Percentiles rank a stretch among this genome's conserved stretches.
These are phyloP conservation scores for Backusella liffmaniae DNA, from an alignment of 192 early-diverging fungal species.

Conservation along the genomic window DNA sequence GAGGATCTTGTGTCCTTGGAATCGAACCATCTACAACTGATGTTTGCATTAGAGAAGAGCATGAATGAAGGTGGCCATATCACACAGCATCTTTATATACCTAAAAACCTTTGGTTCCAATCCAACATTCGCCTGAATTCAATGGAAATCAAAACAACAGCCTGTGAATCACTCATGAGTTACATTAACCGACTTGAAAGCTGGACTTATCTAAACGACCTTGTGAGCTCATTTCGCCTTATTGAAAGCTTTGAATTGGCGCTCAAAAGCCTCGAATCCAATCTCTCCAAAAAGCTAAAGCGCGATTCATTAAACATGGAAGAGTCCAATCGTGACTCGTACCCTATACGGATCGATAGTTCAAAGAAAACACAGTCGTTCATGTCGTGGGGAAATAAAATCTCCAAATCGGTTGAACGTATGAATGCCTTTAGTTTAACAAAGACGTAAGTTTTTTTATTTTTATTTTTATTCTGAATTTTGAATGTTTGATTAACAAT, in stretches of 20 bases:
- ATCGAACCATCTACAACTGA: not conserved
- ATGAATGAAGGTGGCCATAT: conserved; percentile 29
- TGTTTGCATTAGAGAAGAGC: conserved; percentile 25
- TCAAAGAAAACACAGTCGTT: conserved; percentile 16
- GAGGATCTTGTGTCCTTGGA: not conserved
- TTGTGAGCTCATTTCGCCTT: not conserved
- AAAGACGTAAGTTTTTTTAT: conserved; percentile 22
- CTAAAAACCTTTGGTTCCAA: conserved; percentile 36
- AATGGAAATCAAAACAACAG: conserved; percentile 25
- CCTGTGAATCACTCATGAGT: conserved; percentile 19
- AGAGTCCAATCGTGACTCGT: not conserved
- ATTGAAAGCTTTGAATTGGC: conserved; percentile 15
- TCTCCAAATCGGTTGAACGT: conserved; percentile 39
- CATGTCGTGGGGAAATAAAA: conserved; percentile 41
- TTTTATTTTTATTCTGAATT: not conserved
- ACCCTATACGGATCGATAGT: not conserved
- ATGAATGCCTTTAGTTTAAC: conserved; percentile 40
- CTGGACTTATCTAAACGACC: conserved; percentile 27
- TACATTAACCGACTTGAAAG: conserved; percentile 20
- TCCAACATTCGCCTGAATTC: conserved; percentile 24
- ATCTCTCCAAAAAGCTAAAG: conserved; percentile 26
- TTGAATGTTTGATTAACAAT: not conserved
- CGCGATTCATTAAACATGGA: not conserved
- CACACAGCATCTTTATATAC: conserved; percentile 27
- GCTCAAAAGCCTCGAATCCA: conserved; percentile 12